Percentiles rank a stretch among this genome's conserved stretches.
phyloP scores from a whole-genome alignment of 2,329 filamentous ascomycete species.

The Colletotrichum coccodes region DNA sequence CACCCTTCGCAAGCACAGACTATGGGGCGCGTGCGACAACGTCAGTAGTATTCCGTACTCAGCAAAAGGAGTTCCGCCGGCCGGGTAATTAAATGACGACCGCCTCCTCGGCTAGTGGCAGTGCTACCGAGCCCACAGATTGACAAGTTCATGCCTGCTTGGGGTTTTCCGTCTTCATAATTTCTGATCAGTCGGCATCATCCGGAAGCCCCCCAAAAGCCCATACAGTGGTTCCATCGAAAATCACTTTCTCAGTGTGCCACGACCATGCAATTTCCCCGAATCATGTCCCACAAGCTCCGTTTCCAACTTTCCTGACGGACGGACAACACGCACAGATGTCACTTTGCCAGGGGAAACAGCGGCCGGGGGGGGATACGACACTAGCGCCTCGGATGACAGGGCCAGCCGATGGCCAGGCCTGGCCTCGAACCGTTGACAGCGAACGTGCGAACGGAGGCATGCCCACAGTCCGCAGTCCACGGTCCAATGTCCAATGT shows the following conservation, averaged over 20 bases:
- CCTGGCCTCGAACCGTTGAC: slow-evolving; percentile 24
- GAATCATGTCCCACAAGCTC: slow-evolving; percentile 32
- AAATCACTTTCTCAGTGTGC: slow-evolving; percentile 19
- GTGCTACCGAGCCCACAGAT: slow-evolving; percentile 23
- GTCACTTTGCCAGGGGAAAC: not conserved
- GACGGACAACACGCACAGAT: slow-evolving; percentile 25
- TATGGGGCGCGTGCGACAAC: not conserved
- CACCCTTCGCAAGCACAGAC: not conserved
- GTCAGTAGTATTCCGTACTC: not conserved
- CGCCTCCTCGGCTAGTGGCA: slow-evolving; percentile 24
- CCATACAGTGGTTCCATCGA: slow-evolving; percentile 8
- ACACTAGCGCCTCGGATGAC: slow-evolving; percentile 12
- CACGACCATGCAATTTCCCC: slow-evolving; percentile 29
- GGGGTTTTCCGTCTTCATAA: slow-evolving; percentile 1
- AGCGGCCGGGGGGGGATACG: not conserved
- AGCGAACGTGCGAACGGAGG: slow-evolving; percentile 12
- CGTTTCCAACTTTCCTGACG: not conserved
- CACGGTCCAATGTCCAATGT: not conserved
- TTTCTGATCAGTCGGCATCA: slow-evolving; percentile 26
- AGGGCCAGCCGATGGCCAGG: slow-evolving; percentile 15
- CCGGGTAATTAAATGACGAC: slow-evolving; percentile 33
- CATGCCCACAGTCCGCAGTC: not conserved
- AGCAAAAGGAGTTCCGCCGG: slow-evolving; percentile 3
- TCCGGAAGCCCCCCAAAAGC: slow-evolving; percentile 26
- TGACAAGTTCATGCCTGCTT: slow-evolving; percentile 18